phyloP scores from a whole-genome alignment of 441 rosid genomes.

The Euphorbia celastroides region DNA sequence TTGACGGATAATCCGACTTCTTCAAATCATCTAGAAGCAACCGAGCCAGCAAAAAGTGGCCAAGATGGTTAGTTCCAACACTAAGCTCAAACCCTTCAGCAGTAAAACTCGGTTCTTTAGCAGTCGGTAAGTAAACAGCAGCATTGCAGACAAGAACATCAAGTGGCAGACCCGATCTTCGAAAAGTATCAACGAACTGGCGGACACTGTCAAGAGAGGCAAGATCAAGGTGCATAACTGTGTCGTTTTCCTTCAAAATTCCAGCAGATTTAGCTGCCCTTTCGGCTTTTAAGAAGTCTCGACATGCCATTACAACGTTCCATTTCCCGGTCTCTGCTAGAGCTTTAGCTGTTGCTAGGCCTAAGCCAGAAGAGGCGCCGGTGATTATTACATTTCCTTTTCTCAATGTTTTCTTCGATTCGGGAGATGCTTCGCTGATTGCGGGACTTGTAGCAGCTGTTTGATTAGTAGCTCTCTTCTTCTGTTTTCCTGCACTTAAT shows the following conservation, averaged over 20 bases:
- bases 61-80: slow-evolving; percentile 89
- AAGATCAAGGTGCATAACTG: slow-evolving; percentile 82
- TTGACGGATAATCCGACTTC: slow-evolving; percentile 64
- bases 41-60: slow-evolving; percentile 72
- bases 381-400: slow-evolving; percentile 68
- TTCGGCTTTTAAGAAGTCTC: slow-evolving; percentile 85
- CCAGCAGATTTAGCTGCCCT: slow-evolving; percentile 75
- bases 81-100: slow-evolving; percentile 94
- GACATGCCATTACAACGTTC: slow-evolving; percentile 84
- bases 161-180: slow-evolving; percentile 44
- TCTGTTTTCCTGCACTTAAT: slow-evolving; percentile 30
- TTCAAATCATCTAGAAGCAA: slow-evolving; percentile 71
- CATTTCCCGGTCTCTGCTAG: slow-evolving; percentile 75
- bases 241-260: slow-evolving; percentile 66
- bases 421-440: slow-evolving; percentile 38
- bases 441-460: slow-evolving; percentile 50
- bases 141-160: slow-evolving; percentile 87
- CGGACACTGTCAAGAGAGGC: slow-evolving; percentile 76
- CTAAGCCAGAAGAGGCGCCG: slow-evolving; percentile 86
- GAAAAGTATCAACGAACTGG: slow-evolving; percentile 61
- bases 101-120: slow-evolving; percentile 74
- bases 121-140: slow-evolving; percentile 77
- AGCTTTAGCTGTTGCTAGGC: slow-evolving; percentile 72
- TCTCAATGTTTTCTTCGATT: slow-evolving; percentile 58
- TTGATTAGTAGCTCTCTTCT: slow-evolving; percentile 32